Conservation (phyloP, 768 basidiomycete genomes). For the Kwoniella newhampshirensis region DNA sequence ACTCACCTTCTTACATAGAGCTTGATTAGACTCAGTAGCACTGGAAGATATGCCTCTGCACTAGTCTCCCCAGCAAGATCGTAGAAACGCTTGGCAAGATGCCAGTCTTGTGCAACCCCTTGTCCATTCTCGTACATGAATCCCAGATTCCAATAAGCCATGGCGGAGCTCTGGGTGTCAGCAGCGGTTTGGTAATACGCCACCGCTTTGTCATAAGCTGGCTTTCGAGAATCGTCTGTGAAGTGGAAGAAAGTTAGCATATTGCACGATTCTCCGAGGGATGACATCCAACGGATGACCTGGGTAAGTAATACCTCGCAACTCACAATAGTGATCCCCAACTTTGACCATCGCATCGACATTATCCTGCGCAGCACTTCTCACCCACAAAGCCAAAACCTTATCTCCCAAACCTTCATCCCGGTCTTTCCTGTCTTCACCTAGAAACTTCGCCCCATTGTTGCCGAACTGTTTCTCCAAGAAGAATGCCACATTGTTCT, state of each 20-base stretch:
- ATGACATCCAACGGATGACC: background rate
- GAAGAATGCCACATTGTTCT: slow-evolving; percentile 90
- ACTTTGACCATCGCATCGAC: slow-evolving; percentile 98
- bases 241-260: background rate
- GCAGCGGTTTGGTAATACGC: slow-evolving; percentile 92
- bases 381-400: slow-evolving; percentile 80
- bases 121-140: slow-evolving; percentile 99
- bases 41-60: slow-evolving; percentile 82
- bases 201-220: slow-evolving; percentile 82
- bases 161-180: slow-evolving; percentile 84
- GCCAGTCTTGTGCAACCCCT: slow-evolving; percentile 91
- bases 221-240: slow-evolving; percentile 12
- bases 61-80: slow-evolving; percentile 86
- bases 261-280: too few species aligned
- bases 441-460: background rate
- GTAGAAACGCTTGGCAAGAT: slow-evolving; percentile 93
- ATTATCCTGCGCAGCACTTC: slow-evolving; percentile 89
- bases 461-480: slow-evolving; percentile 75
- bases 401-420: slow-evolving; percentile 1
- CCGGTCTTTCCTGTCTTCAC: background rate
- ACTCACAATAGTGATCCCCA: slow-evolving; percentile 83
- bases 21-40: slow-evolving; percentile 75
- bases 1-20: slow-evolving; percentile 73
- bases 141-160: slow-evolving; percentile 97
- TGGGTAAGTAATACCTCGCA: background rate